Evolutionary conservation across 78 protist species (phyloP).

Genomic region (Tieghemostelium lacteum): DNA sequence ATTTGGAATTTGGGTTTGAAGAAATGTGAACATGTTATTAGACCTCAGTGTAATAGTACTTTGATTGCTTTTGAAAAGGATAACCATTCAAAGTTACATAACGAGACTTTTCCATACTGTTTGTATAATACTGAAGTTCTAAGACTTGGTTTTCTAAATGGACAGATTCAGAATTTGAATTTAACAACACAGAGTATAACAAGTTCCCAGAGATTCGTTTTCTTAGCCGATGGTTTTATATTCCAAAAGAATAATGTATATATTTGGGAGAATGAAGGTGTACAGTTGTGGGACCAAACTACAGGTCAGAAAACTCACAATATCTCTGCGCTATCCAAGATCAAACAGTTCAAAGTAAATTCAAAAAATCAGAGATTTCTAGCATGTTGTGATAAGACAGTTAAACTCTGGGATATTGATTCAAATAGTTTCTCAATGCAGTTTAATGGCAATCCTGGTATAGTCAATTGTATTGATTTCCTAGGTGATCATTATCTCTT

Average conservation of each 20-base stretch:
- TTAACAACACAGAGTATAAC: not conserved
- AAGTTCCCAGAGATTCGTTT: slow-evolving; percentile 11
- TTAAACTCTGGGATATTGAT: slow-evolving; percentile 42
- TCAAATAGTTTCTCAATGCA: not conserved
- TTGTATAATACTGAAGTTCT: not conserved
- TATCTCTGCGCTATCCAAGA: not conserved
- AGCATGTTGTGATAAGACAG: slow-evolving; percentile 38
- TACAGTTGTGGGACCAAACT: slow-evolving; percentile 20
- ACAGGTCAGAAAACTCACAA: not conserved
- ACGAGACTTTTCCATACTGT: slow-evolving; percentile 28
- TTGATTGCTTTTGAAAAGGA: slow-evolving; percentile 56
- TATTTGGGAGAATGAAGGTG: slow-evolving; percentile 2
- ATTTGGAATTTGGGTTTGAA: slow-evolving; percentile 25
- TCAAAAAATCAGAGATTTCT: not conserved
- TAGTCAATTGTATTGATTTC: slow-evolving; percentile 55
- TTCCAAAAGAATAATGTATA: slow-evolving; percentile 14
- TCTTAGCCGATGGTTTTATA: slow-evolving; percentile 45
- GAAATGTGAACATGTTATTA: not conserved
- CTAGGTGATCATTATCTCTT: not conserved
- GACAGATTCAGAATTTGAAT: slow-evolving; percentile 18
- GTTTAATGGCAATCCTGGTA: slow-evolving; percentile 5
- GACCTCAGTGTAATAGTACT: not conserved
- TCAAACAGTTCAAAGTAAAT: slow-evolving; percentile 12
- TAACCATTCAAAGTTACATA: slow-evolving; percentile 4
- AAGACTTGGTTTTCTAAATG: slow-evolving; percentile 43